A percentile compares a stretch with the other conserved stretches of the same genome.
Evolutionary conservation across 1,284 basidiomycete species (phyloP).

Genomic region (Marasmius oreades): DNA sequence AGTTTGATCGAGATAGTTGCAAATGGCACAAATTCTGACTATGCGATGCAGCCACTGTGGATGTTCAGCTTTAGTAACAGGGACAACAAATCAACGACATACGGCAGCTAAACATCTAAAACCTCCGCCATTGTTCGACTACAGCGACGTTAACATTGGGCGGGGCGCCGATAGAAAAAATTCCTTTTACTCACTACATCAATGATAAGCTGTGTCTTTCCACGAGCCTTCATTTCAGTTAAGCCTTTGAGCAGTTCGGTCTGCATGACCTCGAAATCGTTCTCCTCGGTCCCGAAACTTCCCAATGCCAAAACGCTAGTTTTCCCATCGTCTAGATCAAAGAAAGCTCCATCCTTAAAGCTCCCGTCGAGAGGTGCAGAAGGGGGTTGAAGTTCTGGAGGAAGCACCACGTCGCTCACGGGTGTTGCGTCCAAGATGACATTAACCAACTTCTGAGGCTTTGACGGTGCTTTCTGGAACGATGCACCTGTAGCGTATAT

Average conservation of each 20-base stretch:
- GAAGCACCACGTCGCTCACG: slow-evolving; percentile 46
- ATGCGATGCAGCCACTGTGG: slow-evolving; percentile 60
- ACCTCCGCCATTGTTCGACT: slow-evolving; percentile 62
- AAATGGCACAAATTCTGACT: slow-evolving; percentile 29
- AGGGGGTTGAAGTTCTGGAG: slow-evolving; percentile 39
- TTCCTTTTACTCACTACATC: slow-evolving; percentile 43
- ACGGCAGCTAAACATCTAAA: slow-evolving; percentile 61
- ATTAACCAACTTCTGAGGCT: slow-evolving; percentile 20
- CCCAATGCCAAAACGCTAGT: slow-evolving; percentile 60
- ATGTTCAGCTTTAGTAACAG: too few relatives aligned
- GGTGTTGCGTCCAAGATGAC: slow-evolving; percentile 47
- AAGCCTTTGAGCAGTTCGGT: slow-evolving; percentile 45
- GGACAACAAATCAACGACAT: slow-evolving; percentile 21
- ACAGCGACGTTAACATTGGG: background rate
- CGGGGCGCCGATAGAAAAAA: slow-evolving; percentile 7
- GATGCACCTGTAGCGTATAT: slow-evolving; percentile 10
- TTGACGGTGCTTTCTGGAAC: slow-evolving; percentile 13
- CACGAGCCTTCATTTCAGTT: slow-evolving; percentile 43
- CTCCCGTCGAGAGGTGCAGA: slow-evolving; percentile 40
- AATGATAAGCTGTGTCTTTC: slow-evolving; percentile 52
- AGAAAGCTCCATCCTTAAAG: slow-evolving; percentile 49
- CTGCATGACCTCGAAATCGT: slow-evolving; percentile 37
- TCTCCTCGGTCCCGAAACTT: slow-evolving; percentile 53
- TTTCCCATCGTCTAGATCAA: slow-evolving; percentile 46
- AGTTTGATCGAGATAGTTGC: too few relatives aligned